Evolutionary conservation across 331 rosid genomes (phyloP), one percentile per base, ranked within the genome.

Genomic region (Spiraea crenata): DNA sequence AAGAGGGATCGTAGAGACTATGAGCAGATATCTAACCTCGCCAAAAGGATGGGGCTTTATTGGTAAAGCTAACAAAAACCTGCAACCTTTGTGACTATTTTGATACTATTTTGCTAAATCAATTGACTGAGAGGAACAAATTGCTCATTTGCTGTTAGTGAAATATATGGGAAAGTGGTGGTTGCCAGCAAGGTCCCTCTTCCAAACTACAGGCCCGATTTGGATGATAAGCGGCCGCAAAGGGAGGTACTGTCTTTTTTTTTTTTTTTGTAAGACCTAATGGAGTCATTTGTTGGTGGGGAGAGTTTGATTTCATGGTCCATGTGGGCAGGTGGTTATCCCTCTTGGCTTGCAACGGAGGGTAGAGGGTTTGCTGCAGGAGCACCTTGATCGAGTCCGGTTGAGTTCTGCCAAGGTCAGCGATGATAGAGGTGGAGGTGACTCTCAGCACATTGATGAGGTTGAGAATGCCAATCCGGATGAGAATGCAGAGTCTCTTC

Each of bases 221-320:
- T 93, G 92, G 98, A 93, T 80, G 98, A 93, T 81, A 93, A 90
- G 80, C 92, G 98, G 59, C 98, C 98, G 51, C 98, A 93, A 58
- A 87, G 98, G 76, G 98, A 93, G 97, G 98, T 93, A 80, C 64
- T 73, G 17, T 10, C 25, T 3, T 34, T 6, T 66, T 47, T 61
- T 58, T 67, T 67, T 82, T 19, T n/a, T 72, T 64, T 73, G 47
- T 54, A 71, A 39, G 56, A 44, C 39, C 35, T 57, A 1, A 42
- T 51, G 13, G 9, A 59, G 55, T 25, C 63, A 63, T 31, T 78
- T 39, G 71, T 45, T 73, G 59, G 46, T 67, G 71, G 80, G 57
- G 62, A 71, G 44, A 17, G 34, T 12, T 67, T 46, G 31, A 20
- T 65, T 61, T n/a, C 44, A 31, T 58, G 46, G 70, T 74, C 62